phyloP scores from a whole-genome alignment of 140 eudicot genomes.

The Erigeron philadelphicus region DNA sequence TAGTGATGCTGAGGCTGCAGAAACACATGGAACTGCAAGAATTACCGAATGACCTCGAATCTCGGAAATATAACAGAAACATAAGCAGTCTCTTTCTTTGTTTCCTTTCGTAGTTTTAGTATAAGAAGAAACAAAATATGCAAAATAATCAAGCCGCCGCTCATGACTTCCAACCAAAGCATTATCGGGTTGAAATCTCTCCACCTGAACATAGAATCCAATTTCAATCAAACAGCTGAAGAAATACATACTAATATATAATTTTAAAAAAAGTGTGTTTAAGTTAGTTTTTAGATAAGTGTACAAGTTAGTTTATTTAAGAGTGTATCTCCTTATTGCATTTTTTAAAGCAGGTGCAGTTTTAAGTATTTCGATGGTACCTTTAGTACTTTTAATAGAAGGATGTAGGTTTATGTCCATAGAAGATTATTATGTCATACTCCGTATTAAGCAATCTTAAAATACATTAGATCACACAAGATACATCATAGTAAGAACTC shows the following conservation, averaged over 20 bases:
- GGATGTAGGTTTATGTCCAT: no score
- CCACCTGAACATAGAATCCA: conserved; percentile 51
- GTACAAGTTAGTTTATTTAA: no score
- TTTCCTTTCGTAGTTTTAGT: conserved; percentile 44
- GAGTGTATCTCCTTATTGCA: no score
- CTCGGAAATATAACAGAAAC: conserved; percentile 71
- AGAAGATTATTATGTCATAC: no score
- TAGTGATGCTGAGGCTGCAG: conserved; percentile 64
- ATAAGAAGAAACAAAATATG: conserved; percentile 51
- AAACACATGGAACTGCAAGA: conserved; percentile 84
- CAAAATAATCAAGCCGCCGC: conserved; percentile 59
- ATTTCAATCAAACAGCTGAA: conserved; percentile 5
- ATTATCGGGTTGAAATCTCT: conserved; percentile 67
- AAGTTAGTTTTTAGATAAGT: no score
- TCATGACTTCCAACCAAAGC: conserved; percentile 79
- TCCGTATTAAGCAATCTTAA: not conserved
- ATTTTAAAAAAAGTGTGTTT: no score
- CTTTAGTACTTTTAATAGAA: no score
- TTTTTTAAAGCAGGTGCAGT: no score
- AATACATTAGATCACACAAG: not conserved
- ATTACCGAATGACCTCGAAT: conserved; percentile 69
- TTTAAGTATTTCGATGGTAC: no score
- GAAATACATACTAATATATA: not conserved
- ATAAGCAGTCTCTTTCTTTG: conserved; percentile 41
- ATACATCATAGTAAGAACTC: conserved; percentile 1